Evolutionary conservation across 768 basidiomycete genomes (phyloP), one percentile per base, ranked within the genome.

Genomic region (Strobilomyces confusus): DNA sequence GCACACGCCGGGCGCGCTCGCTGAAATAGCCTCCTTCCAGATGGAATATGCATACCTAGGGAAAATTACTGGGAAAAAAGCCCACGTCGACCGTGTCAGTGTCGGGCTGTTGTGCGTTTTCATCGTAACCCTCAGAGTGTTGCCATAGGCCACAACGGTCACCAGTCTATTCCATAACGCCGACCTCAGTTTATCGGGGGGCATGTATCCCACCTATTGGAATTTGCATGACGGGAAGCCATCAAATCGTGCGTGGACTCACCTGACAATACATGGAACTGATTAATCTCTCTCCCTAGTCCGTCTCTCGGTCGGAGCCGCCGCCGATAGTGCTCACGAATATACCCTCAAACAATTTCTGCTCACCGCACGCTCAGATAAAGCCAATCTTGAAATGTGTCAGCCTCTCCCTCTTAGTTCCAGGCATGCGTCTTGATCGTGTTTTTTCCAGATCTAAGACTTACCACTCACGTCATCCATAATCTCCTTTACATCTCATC

Each of bases 21-120:
- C 93, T 0, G 93, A 97, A 68, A 83, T 92, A 38, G 89, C 83
- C 4, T 89, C 81, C 41, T 74, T 88, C 51, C 91, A 94, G 64
- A 66, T 95, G 46, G 94, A 95, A 68, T 89, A 92, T 66, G 79
- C 86, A 51, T 93, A 93, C 59, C 78, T 95, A 2, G 87, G 88
- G 1, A 84, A 88, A 58, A 67, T 85, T 11, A 92, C 90, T 1
- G 87, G 87, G 2, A 84, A 87, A 56, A 77, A 79, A 48, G 75
- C 75, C 34, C 83, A 86, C 61, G 78, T 75, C 55, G 76, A 81
- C 49, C 77, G 76, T 54, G 86, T 84, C 56, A 13, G 79, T 68
- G 9, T 19, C 15, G 25, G 20, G 9, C 26, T 29, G 36, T 48
- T 5, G 2, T 25, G 7, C 29, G 1, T n/a, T 15, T 23, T 13